Conservation (phyloP, 768 basidiomycete genomes). For the Clitopilus passeckerianus region DNA sequence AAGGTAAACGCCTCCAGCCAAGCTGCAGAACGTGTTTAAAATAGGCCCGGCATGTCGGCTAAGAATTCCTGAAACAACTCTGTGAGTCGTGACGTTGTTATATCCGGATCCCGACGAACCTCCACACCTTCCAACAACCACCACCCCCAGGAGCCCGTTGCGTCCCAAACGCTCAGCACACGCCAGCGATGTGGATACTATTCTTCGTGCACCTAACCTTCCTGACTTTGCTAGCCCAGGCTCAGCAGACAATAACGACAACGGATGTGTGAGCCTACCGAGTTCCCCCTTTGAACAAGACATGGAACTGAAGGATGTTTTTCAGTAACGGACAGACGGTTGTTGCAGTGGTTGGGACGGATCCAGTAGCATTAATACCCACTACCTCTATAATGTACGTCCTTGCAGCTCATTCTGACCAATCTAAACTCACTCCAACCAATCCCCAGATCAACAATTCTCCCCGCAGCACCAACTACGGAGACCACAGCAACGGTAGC, state of each 20-base stretch:
- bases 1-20: background rate
- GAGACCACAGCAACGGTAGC: conserved; percentile 17
- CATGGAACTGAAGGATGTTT: background rate
- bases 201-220: conserved; percentile 5
- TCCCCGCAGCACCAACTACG: conserved; percentile 8
- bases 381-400: conserved; percentile 11
- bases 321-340: conserved; percentile 43
- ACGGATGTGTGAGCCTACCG: conserved; percentile 13
- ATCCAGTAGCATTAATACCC: conserved; percentile 4
- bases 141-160: background rate
- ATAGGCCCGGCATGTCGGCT: background rate
- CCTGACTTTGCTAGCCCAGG: conserved; percentile 18
- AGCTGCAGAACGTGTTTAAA: background rate
- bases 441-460: conserved; percentile 17
- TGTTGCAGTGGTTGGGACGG: conserved; percentile 30
- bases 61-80: background rate
- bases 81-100: background rate
- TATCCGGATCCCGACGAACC: background rate
- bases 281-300: background rate
- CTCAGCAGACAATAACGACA: conserved; percentile 49
- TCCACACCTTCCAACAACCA: background rate
- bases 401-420: background rate
- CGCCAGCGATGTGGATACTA: background rate
- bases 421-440: no score
- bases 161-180: background rate